Evolutionary conservation across 345 rosid genomes (phyloP), one percentile per base, ranked within the genome.

Genomic region (Cardamine resedifolia): DNA sequence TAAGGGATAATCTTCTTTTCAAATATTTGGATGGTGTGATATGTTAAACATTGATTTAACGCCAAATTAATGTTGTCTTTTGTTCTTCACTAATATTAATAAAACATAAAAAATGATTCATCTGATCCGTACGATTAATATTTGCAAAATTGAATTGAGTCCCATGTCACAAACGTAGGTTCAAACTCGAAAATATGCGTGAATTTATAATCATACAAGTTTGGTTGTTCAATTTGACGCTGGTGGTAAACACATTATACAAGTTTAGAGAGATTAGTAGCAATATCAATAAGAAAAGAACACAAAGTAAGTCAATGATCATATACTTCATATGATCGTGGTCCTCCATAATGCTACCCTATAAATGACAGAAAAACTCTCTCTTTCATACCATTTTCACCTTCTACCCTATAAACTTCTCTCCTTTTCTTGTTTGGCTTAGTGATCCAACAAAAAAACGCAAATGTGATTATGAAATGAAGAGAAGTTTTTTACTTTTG

Each of bases 11-110:
- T 30, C 19, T 34, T 50, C 2, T 11, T 9, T 64, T 64, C 18
- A 30, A 21, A 50, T 26, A 2, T 1, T 10, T 38, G 18, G 38
- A 38, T 26, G 21, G 27, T 23, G 16, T 34, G 2, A 23, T 51
- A 16, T 52, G 16, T 18, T 24, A 14, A 15, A 20, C 12, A 20
- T 49, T 39, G 38, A 10, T 52, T 20, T 51, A 39, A 50, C 48
- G 23, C 50, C 72, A n/a, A 36, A n/a, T n/a, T n/a, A n/a, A 38
- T 66, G 31, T n/a, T 66, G 24, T 52, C 7, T 36, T 50, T 38
- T 38, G 50, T 52, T 50, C 20, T 38, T 23, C 21, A 2, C 18
- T 52, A 36, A 36, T 51, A 8, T 11, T 3, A 18, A 64, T 31
- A n/a, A 33, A 50, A 16, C 7, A 15, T 51, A 33, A 30, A 30